Evolutionary conservation across 2,329 filamentous ascomycete genomes (phyloP), one percentile per base, ranked within the genome.

Genomic region (Neopestalotiopsis sp.): DNA sequence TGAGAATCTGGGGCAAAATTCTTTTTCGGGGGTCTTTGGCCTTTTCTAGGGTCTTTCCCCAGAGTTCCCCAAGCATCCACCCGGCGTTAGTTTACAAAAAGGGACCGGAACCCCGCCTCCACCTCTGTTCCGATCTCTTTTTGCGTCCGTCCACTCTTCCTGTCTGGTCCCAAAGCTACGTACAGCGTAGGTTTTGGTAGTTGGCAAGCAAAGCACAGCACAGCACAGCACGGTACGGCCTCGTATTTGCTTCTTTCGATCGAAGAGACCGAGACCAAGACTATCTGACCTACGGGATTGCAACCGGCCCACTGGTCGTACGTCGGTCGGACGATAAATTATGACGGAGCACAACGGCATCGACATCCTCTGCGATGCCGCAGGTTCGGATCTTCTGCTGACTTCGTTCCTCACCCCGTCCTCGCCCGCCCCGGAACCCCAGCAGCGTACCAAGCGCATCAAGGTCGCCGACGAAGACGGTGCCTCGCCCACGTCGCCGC

Each of bases 311-410:
- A 53, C 13, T 40, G 30, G 59, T 34, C 34, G 34, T 24, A 64
- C 34, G 17, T n/a, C 24, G 14, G 40, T 49, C 38, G 12, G 63
- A 28, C 65, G 32, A 61, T 28, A 38, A 7, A 38, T 10, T 38
- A 76, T 76, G 74, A 72, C 71, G 20, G 73, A 75, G 69, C 74
- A 74, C 58, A 76, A 73, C 69, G 75, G 74, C 32, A 77, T 77
- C 30, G 74, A 76, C 64, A 77, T 77, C 30, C 69, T 76, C 40
- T 77, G 76, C 65, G 74, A 77, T 59, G 76, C 75, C 32, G 76
- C 73, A n/a, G 72, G 73, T 34, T 73, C 74, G 30, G 72, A 71
- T 49, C 73, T 71, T 14, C 56, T 71, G 40, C 65, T 70, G 56
- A 38, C 53, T n/a, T 65, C 70, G 17, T 70, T 71, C 34, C 24